phyloP scores from a whole-genome alignment of 768 basidiomycete species.

The Russula griseocarnosa region DNA sequence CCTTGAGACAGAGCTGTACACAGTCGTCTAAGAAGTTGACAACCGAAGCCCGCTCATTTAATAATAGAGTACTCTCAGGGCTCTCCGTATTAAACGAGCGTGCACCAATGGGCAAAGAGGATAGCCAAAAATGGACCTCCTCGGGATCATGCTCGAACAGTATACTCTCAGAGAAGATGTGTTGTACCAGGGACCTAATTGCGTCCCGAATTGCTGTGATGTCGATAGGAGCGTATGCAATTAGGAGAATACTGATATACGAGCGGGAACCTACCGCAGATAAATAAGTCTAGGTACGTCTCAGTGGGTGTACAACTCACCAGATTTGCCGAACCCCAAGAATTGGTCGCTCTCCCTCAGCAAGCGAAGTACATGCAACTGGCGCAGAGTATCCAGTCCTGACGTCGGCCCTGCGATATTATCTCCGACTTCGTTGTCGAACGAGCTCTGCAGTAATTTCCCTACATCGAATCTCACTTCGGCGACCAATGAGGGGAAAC shows the following conservation, averaged over 20 bases:
- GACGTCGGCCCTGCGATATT: slow-evolving; percentile 33
- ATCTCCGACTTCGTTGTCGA: slow-evolving; percentile 32
- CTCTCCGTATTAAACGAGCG: slow-evolving; percentile 40
- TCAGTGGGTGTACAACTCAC: neutral
- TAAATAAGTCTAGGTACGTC: neutral
- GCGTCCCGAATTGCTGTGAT: slow-evolving; percentile 51
- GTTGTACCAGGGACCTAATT: slow-evolving; percentile 51
- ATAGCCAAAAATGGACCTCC: slow-evolving; percentile 75
- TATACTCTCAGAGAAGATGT: slow-evolving; percentile 65
- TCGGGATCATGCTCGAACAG: slow-evolving; percentile 73
- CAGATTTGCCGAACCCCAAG: slow-evolving; percentile 64
- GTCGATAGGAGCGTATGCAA: slow-evolving; percentile 50
- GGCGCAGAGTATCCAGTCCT: slow-evolving; percentile 54
- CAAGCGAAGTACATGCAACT: slow-evolving; percentile 73
- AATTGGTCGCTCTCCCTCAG: slow-evolving; percentile 79
- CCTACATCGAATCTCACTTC: slow-evolving; percentile 86
- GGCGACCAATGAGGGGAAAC: slow-evolving; percentile 65
- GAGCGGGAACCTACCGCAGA: slow-evolving; percentile 40
- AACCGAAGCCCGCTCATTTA: slow-evolving; percentile 54
- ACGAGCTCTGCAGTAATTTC: slow-evolving; percentile 58
- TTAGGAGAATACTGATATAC: slow-evolving; percentile 70
- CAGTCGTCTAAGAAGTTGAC: slow-evolving; percentile 82
- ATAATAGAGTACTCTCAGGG: slow-evolving; percentile 51
- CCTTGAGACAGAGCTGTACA: slow-evolving; percentile 72
- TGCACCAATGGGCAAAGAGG: slow-evolving; percentile 50